Conservation (phyloP, 495 filamentous ascomycete genomes). For the Podospora australis region DNA sequence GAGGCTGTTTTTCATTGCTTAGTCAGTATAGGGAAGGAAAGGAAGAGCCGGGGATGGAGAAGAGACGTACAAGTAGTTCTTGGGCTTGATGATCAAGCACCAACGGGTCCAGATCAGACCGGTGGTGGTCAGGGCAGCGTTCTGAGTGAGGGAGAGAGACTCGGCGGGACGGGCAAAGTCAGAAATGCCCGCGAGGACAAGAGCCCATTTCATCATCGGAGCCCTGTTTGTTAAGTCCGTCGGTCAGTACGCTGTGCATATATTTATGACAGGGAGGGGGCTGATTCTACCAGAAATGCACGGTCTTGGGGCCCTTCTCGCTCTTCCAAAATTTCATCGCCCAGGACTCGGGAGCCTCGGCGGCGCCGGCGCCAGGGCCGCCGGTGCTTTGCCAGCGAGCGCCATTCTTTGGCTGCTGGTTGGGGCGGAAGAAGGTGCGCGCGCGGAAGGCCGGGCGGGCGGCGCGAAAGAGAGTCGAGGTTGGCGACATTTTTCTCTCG, state of each 20-base stretch:
- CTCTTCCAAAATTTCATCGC: constrained; percentile 78
- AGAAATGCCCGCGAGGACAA: constrained; percentile 86
- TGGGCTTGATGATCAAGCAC: constrained; percentile 94
- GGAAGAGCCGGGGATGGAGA: background rate
- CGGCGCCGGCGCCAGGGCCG: constrained; percentile 44
- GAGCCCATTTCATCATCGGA: constrained; percentile 94
- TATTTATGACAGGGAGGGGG: background rate
- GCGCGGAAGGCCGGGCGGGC: constrained; percentile 42
- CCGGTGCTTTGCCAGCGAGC: constrained; percentile 63
- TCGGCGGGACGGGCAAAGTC: constrained; percentile 91
- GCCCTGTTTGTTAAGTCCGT: constrained; percentile 53
- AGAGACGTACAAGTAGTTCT: constrained; percentile 69
- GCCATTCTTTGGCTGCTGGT: constrained; percentile 43
- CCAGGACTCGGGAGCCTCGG: constrained; percentile 46
- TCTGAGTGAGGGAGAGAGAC: constrained; percentile 86
- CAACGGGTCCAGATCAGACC: constrained; percentile 96
- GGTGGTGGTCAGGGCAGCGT: constrained; percentile 78
- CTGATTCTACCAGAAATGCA: constrained; percentile 78
- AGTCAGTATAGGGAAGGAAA: too few species aligned
- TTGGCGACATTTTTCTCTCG: too few species aligned
- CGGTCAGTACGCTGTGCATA: background rate
- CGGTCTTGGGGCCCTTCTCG: constrained; percentile 84
- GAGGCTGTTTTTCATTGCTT: too few species aligned
- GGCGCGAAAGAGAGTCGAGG: constrained; percentile 44
- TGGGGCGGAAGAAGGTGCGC: constrained; percentile 45